Evolutionary conservation across 2,329 filamentous ascomycete genomes (phyloP).

Genomic region (Scytalidium lignicola): DNA sequence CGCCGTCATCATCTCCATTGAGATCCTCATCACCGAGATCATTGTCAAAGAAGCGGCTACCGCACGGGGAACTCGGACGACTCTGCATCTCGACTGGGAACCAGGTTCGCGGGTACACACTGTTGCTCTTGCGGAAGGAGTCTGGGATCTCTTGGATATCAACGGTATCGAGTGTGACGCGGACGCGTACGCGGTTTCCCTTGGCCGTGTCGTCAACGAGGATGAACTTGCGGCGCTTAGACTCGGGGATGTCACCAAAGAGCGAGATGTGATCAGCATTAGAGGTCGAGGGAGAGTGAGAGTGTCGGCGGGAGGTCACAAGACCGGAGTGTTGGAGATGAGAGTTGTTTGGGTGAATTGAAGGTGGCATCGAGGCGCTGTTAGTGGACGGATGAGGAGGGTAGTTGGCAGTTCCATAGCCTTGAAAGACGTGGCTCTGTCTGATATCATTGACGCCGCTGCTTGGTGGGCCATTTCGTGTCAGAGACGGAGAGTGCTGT

Average conservation of each 20-base stretch:
- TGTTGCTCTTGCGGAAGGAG: slow-evolving; percentile 84
- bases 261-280: slow-evolving; percentile 62
- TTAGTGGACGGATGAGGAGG: slow-evolving; percentile 52
- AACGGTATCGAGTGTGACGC: slow-evolving; percentile 87
- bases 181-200: slow-evolving; percentile 75
- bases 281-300: not conserved
- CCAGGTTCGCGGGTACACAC: slow-evolving; percentile 86
- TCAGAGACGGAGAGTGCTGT: slow-evolving; percentile 15
- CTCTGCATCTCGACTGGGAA: slow-evolving; percentile 92
- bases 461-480: slow-evolving; percentile 46
- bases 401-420: slow-evolving; percentile 56
- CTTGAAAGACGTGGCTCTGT: slow-evolving; percentile 68
- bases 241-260: slow-evolving; percentile 83
- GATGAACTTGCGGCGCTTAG: slow-evolving; percentile 94
- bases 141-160: slow-evolving; percentile 96
- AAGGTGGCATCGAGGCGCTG: slow-evolving; percentile 57
- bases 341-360: slow-evolving; percentile 40
- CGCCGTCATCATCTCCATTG: slow-evolving; percentile 39
- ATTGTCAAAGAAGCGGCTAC: slow-evolving; percentile 69
- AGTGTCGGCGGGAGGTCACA: slow-evolving; percentile 32
- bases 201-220: slow-evolving; percentile 86
- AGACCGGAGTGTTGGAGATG: slow-evolving; percentile 12
- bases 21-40: slow-evolving; percentile 48
- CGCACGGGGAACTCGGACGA: slow-evolving; percentile 69
- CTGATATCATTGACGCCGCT: slow-evolving; percentile 54